phyloP scores from a whole-genome alignment of 257 asterid species.

The Scutellaria baicalensis region DNA sequence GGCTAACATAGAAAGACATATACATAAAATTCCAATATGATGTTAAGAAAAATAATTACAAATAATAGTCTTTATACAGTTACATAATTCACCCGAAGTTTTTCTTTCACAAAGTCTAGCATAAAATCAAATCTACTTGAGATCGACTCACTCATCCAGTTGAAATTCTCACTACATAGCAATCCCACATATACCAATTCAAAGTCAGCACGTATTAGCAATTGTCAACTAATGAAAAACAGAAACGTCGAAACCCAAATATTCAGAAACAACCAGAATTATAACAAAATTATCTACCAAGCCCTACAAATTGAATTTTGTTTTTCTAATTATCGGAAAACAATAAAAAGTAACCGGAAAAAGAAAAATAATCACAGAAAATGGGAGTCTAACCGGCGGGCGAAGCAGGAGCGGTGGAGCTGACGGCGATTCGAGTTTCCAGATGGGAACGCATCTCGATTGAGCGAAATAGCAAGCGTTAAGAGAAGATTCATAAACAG shows the following conservation, averaged over 20 bases:
- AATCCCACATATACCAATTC: neutral
- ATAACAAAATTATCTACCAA: neutral
- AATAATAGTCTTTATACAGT: neutral
- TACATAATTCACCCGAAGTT: neutral
- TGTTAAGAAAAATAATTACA: neutral
- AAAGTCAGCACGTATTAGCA: neutral
- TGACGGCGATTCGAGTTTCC: slow-evolving; percentile 28
- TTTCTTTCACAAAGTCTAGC: neutral
- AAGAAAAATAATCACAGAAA: neutral
- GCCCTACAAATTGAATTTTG: neutral
- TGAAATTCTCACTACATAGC: neutral
- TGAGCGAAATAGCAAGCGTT: slow-evolving; percentile 8
- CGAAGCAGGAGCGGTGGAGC: slow-evolving; percentile 16
- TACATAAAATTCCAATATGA: neutral
- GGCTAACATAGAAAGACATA: neutral
- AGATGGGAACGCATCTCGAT: slow-evolving; percentile 19
- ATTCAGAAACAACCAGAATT: neutral
- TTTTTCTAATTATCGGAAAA: neutral
- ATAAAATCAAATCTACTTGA: neutral
- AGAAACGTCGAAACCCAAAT: slow-evolving; percentile 9
- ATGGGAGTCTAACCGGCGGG: slow-evolving; percentile 20
- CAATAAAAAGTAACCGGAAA: neutral
- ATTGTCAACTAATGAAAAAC: neutral
- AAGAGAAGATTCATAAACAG: slow-evolving; percentile 15
- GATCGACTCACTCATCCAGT: neutral